Conservation (phyloP, 805 yeast species). For the Hanseniaspora osmophila region DNA sequence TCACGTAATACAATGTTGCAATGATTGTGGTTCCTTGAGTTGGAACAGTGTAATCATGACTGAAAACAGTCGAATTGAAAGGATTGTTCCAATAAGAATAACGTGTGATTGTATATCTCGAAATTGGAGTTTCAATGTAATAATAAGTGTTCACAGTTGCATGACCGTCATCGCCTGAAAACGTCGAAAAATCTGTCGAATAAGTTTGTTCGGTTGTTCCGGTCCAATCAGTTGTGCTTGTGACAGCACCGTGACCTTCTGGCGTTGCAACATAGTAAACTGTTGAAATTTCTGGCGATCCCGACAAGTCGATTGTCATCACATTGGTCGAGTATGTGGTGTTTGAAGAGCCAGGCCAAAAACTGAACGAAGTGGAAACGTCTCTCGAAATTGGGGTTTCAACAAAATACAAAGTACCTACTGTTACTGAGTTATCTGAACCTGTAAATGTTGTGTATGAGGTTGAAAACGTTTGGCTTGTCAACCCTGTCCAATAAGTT, state of each 20-base stretch:
- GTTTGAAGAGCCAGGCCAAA: constrained; percentile 4
- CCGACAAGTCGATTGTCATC: background rate
- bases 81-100: background rate
- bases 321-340: background rate
- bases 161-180: constrained; percentile 6
- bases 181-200: constrained; percentile 3
- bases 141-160: constrained; percentile 7
- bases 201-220: constrained; percentile 7
- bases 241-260: constrained; percentile 1
- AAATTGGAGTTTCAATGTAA: constrained; percentile 9
- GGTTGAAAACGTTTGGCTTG: constrained; percentile 1
- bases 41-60: constrained; percentile 8
- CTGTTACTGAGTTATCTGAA: constrained; percentile 3
- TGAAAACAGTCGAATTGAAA: background rate
- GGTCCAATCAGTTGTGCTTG: constrained; percentile 6
- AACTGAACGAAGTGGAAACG: constrained; percentile 1
- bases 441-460: constrained; percentile 3
- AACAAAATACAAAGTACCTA: constrained; percentile 3
- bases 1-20: constrained; percentile 6
- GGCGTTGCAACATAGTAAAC: constrained; percentile 5
- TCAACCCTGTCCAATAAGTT: constrained; percentile 6
- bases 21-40: background rate
- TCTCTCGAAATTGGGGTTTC: constrained; percentile 4
- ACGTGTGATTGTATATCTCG: background rate
- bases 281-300: constrained; percentile 4